phyloP scores from a whole-genome alignment of 208 protist species.

The Trypanosoma lewisi region DNA sequence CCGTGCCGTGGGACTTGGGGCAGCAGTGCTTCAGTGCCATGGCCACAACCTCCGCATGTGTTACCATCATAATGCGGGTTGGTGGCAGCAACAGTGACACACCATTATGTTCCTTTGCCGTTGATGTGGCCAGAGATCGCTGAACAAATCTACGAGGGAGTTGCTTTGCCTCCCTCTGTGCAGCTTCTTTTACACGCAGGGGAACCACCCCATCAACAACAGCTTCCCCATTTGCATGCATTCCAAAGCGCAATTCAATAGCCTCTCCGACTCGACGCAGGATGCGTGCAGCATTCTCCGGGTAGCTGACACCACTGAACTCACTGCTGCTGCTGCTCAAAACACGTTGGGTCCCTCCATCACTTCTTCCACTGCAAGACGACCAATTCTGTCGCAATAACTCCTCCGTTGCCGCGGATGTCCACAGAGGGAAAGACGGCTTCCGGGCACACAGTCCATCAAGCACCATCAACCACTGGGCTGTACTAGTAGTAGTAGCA shows the following conservation, averaged over 20 bases:
- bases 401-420: constrained; percentile 8
- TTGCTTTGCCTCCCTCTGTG: constrained; percentile 31
- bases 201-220: constrained; percentile 50
- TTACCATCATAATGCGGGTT: constrained; percentile 69
- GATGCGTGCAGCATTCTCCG: constrained; percentile 5
- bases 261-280: constrained; percentile 54
- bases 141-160: constrained; percentile 16
- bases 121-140: background rate
- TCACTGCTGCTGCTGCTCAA: background rate
- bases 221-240: constrained; percentile 12
- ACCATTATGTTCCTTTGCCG: background rate
- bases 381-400: background rate
- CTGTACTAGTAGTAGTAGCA: too few relatives aligned
- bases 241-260: constrained; percentile 46
- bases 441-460: constrained; percentile 1
- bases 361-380: background rate
- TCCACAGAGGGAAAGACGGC: constrained; percentile 17
- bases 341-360: background rate
- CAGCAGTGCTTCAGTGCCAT: constrained; percentile 66
- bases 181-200: constrained; percentile 31
- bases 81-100: constrained; percentile 54
- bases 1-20: constrained; percentile 44
- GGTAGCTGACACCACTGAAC: constrained; percentile 9
- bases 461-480: constrained; percentile 20
- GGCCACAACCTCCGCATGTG: constrained; percentile 73